These are phyloP conservation scores for Rhizophora apiculata DNA, from an alignment of 345 rosid genomes.

Conservation along the genomic window DNA sequence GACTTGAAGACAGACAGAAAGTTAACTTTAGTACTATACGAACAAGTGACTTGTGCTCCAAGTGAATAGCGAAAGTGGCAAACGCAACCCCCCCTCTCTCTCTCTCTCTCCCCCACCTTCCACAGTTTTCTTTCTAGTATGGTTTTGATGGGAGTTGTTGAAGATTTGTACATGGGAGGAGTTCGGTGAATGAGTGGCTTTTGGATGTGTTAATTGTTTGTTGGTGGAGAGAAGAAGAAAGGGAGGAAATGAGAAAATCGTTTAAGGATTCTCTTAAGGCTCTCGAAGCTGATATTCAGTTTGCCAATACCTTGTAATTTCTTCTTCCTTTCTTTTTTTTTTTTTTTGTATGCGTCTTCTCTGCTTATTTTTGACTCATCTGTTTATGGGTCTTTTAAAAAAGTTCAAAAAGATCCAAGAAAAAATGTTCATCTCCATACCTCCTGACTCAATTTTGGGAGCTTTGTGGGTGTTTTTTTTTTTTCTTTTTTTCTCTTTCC, in stretches of 20 bases:
- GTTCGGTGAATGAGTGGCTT: conserved; percentile 3
- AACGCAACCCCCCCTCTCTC: neutral
- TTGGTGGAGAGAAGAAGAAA: conserved; percentile 17
- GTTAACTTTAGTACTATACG: too few species aligned
- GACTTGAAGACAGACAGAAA: neutral
- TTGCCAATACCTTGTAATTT: conserved; percentile 87
- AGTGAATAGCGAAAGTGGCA: conserved; percentile 43
- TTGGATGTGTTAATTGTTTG: conserved; percentile 3
- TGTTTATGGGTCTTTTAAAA: too few species aligned
- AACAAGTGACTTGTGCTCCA: conserved; percentile 63
- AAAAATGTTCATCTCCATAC: too few species aligned
- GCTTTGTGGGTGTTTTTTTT: too few species aligned
- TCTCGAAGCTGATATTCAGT: conserved; percentile 97
- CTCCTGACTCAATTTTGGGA: too few species aligned
- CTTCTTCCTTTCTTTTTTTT: neutral
- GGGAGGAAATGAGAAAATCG: conserved; percentile 67
- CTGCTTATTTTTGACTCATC: neutral
- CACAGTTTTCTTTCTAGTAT: neutral
- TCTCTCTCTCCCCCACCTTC: conserved; percentile 3
- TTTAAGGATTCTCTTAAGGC: conserved; percentile 95
- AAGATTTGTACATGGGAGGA: conserved; percentile 10
- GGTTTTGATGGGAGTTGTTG: conserved; percentile 10
- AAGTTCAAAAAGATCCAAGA: too few species aligned
- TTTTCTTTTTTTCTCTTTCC: too few species aligned
- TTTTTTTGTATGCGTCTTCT: neutral